These are phyloP conservation scores for Pontederia crassipes DNA, from an alignment of 176 grass and related monocot species.

Conservation along the genomic window DNA sequence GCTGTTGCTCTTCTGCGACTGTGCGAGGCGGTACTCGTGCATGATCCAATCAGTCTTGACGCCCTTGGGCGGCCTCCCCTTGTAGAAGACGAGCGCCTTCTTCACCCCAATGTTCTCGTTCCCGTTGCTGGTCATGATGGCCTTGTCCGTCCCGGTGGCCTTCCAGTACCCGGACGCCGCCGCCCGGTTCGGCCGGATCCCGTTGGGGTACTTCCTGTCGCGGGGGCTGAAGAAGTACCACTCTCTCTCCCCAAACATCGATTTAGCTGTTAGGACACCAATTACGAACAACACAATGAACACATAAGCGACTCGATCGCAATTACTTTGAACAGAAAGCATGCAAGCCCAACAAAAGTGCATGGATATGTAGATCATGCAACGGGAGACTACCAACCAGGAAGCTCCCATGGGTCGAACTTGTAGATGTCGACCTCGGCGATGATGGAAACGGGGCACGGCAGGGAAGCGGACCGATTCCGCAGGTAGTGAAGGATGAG, in stretches of 20 bases:
- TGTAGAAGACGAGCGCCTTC: conserved; percentile 76
- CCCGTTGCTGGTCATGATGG: conserved; percentile 11
- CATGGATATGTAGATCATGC: neutral
- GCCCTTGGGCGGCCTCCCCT: conserved; percentile 52
- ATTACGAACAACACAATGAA: too few species aligned
- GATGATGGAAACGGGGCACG: conserved; percentile 40
- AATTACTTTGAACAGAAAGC: too few species aligned
- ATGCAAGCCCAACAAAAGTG: too few species aligned
- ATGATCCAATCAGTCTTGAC: conserved; percentile 83
- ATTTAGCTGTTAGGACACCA: conserved; percentile 20
- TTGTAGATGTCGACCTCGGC: conserved; percentile 93
- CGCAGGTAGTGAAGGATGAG: conserved; percentile 72
- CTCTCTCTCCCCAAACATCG: conserved; percentile 48
- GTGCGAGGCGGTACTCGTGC: conserved; percentile 64
- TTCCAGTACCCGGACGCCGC: conserved; percentile 55
- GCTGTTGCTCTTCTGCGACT: neutral
- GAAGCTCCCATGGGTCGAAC: conserved; percentile 80
- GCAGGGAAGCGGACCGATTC: conserved; percentile 30
- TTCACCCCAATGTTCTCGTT: conserved; percentile 36
- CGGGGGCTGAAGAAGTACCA: conserved; percentile 72
- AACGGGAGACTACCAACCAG: conserved; percentile 22
- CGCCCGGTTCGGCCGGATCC: conserved; percentile 46
- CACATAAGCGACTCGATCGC: neutral
- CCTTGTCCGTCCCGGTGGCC: conserved; percentile 60
- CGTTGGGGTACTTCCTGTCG: conserved; percentile 64